phyloP scores from a whole-genome alignment of 306 rosid genomes.

The Boehmeria nivea region DNA sequence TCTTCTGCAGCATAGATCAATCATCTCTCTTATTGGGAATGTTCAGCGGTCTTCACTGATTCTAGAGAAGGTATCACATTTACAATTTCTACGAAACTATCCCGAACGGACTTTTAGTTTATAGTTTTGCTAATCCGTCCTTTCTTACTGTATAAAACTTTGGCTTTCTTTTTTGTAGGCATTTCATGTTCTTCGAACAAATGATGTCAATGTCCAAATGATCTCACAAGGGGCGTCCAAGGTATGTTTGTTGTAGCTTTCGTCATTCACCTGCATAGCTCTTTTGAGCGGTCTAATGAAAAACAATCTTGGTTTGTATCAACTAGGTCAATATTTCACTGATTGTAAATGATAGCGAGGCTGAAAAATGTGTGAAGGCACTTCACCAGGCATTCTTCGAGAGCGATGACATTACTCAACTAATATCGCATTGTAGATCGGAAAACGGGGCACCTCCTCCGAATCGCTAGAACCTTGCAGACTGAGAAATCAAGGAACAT shows the following conservation, averaged over 20 bases:
- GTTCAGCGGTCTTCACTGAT: slow-evolving; percentile 84
- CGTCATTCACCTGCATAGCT: neutral
- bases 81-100: neutral
- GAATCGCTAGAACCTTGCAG: slow-evolving; percentile 7
- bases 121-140: slow-evolving; percentile 4
- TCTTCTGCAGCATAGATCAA: slow-evolving; percentile 81
- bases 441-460: slow-evolving; percentile 20
- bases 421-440: slow-evolving; percentile 28
- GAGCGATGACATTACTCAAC: slow-evolving; percentile 14
- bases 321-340: slow-evolving; percentile 80
- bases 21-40: slow-evolving; percentile 92
- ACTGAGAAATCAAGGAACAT: slow-evolving; percentile 76
- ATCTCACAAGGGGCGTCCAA: slow-evolving; percentile 95
- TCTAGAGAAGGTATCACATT: slow-evolving; percentile 67
- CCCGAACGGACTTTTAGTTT: neutral
- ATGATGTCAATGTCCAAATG: slow-evolving; percentile 88
- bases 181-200: slow-evolving; percentile 66
- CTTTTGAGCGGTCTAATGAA: neutral
- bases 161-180: slow-evolving; percentile 38
- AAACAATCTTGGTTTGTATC: neutral
- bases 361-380: slow-evolving; percentile 74
- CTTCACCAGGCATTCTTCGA: slow-evolving; percentile 75
- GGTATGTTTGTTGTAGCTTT: slow-evolving; percentile 28
- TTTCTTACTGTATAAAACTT: slow-evolving; percentile 9
- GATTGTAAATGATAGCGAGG: slow-evolving; percentile 76